These are phyloP conservation scores for Arthrinium phaeospermum DNA, from an alignment of 2,329 filamentous ascomycete genomes.

Conservation along the genomic window DNA sequence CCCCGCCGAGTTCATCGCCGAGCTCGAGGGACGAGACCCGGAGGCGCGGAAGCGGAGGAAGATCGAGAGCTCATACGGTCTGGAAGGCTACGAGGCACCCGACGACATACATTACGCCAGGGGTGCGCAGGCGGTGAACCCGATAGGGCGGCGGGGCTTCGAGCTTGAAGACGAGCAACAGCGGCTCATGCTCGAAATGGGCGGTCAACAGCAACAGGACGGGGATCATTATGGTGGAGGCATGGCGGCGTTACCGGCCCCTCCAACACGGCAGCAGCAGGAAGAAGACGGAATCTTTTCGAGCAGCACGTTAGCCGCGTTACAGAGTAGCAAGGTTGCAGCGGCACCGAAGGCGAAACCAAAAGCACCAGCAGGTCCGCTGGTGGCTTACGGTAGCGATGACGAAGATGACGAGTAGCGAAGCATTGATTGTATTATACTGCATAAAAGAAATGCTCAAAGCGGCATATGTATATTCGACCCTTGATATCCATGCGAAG, in stretches of 20 bases:
- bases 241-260: conserved; percentile 44
- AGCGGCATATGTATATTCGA: background rate
- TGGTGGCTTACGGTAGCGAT: conserved; percentile 90
- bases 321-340: conserved; percentile 65
- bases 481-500: background rate
- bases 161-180: conserved; percentile 67
- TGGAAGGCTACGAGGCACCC: conserved; percentile 91
- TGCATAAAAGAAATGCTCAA: background rate
- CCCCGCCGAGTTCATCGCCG: conserved; percentile 87
- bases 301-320: conserved; percentile 77
- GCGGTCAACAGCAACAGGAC: conserved; percentile 57
- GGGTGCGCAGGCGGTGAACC: conserved; percentile 71
- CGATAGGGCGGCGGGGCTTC: conserved; percentile 61
- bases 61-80: conserved; percentile 85
- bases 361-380: conserved; percentile 64
- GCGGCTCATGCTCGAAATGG: conserved; percentile 59
- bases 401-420: conserved; percentile 59
- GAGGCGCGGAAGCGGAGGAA: conserved; percentile 87
- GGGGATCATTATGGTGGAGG: conserved; percentile 47
- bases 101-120: conserved; percentile 93
- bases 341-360: conserved; percentile 61
- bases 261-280: conserved; percentile 44
- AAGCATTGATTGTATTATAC: conserved; percentile 4
- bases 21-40: conserved; percentile 90
- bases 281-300: conserved; percentile 75